Conservation (phyloP, 2,329 filamentous ascomycete species). For the Phaeomoniella chlamydospora region DNA sequence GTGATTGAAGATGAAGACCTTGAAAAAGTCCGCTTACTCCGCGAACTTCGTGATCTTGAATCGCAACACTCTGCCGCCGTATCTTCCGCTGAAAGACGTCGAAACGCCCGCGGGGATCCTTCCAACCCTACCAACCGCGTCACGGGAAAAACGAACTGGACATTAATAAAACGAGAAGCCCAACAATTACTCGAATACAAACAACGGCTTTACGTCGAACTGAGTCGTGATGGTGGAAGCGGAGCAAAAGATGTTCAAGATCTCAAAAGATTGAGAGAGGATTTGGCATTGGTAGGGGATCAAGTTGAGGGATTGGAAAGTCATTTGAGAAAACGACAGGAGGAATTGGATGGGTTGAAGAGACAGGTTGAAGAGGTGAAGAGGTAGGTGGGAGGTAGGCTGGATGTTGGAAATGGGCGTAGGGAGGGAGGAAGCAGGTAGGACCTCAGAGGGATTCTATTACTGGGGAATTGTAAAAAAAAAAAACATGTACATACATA, state of each 20-base stretch:
- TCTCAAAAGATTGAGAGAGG: conserved; percentile 66
- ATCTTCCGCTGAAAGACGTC: conserved; percentile 50
- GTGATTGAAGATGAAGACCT: conserved; percentile 82
- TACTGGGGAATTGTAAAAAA: no score
- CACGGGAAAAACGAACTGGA: conserved; percentile 48
- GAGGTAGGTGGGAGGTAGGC: conserved; percentile 21
- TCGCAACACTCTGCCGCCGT: conserved; percentile 76
- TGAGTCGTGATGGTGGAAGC: conserved; percentile 55
- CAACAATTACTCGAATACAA: conserved; percentile 95
- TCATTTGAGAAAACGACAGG: conserved; percentile 64
- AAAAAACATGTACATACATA: background rate
- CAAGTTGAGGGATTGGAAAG: conserved; percentile 82
- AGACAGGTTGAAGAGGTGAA: conserved; percentile 82
- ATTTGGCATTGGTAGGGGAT: conserved; percentile 80
- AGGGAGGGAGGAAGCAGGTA: no score
- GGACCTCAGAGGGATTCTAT: no score
- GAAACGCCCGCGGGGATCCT: conserved; percentile 17
- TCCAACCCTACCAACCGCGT: conserved; percentile 6
- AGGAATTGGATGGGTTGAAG: conserved; percentile 60
- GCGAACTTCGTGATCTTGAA: conserved; percentile 80
- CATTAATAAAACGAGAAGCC: conserved; percentile 83
- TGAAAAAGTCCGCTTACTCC: conserved; percentile 92
- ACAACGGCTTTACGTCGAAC: conserved; percentile 58
- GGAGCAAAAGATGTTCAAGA: conserved; percentile 52
- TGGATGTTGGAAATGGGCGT: background rate